Evolutionary conservation across 1,139 yeast genomes (phyloP), one percentile per base, ranked within the genome.

Genomic region (Lipomyces yarrowii): DNA sequence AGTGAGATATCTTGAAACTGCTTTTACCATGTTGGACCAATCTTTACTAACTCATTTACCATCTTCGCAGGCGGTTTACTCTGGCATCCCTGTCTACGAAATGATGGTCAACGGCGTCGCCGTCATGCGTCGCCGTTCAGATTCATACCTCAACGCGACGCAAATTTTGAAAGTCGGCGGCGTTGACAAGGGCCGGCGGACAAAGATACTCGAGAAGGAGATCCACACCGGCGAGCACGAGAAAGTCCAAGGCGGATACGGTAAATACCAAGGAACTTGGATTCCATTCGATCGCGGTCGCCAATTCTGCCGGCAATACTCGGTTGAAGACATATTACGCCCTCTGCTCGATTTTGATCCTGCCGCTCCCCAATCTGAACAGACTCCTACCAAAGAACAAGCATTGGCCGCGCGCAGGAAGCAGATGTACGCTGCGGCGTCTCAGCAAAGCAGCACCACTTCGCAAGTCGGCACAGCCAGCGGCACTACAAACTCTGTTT

Each of bases 231-330:
- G 96, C 37, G 82, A 82, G 54, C 97, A 91, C 77, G 98, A 93
- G 75, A 93, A 92, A 75, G 94, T 93, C 13, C 97, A 92, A 78
- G 98, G 97, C 58, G 98, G 97, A 0, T 91, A 92, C 75, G 98
- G 98, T 15, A 89, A 91, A 75, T 91, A 90, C 76, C 98, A 93
- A 78, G 98, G 98, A 0, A 91, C 98, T 0, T 94, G 97, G 91
- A 89, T 92, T 30, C 96, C 97, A 0, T 80, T 85, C 68, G 83
- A 84, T 35, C 78, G 89, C 42, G 91, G 93, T 0, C 84, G 83
- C 0, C 82, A 83, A 7, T 79, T 90, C 23, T 87, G 92, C 57
- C 82, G 81, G 61, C 84, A 85, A 71, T 89, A 88, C 73, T 85
- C 84, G 1, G 89, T 91, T 0, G 86, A 82, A 71, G 91, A 88